Evolutionary conservation across 1,284 basidiomycete genomes (phyloP).

Genomic region (Albatrellus sp.): DNA sequence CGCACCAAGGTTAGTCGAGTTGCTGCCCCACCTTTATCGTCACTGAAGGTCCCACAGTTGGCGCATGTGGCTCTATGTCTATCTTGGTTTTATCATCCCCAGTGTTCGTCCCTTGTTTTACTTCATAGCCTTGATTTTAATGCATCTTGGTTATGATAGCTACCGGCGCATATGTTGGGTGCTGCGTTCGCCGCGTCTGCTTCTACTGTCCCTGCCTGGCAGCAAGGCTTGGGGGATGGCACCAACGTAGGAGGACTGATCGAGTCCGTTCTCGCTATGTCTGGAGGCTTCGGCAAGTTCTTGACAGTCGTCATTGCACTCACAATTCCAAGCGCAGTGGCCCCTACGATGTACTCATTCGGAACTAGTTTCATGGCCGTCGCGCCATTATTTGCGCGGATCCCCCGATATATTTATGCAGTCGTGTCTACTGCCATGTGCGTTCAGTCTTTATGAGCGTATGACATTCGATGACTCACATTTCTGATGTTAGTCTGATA

Average conservation of each 20-base stretch:
- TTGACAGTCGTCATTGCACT: slow-evolving; percentile 32
- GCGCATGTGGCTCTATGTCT: slow-evolving; percentile 51
- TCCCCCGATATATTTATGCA: slow-evolving; percentile 68
- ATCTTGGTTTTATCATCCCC: slow-evolving; percentile 49
- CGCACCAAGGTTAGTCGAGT: slow-evolving; percentile 29
- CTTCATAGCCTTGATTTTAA: not conserved
- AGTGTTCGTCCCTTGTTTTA: slow-evolving; percentile 26
- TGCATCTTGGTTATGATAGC: slow-evolving; percentile 19
- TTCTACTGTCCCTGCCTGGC: slow-evolving; percentile 48
- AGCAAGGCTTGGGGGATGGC: slow-evolving; percentile 36
- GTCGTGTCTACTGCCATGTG: slow-evolving; percentile 62
- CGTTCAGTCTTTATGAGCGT: slow-evolving; percentile 13
- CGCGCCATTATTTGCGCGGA: slow-evolving; percentile 34
- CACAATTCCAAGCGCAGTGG: slow-evolving; percentile 43
- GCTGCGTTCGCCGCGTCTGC: slow-evolving; percentile 49
- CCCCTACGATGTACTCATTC: slow-evolving; percentile 69
- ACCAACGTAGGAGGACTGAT: slow-evolving; percentile 47
- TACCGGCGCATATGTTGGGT: slow-evolving; percentile 50
- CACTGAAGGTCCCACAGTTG: slow-evolving; percentile 17
- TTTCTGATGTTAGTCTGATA: slow-evolving; percentile 28
- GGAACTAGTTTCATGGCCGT: slow-evolving; percentile 65
- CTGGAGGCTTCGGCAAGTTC: slow-evolving; percentile 49
- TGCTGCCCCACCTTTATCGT: slow-evolving; percentile 8
- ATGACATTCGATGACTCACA: slow-evolving; percentile 12
- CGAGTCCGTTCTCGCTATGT: slow-evolving; percentile 35